phyloP scores from a whole-genome alignment of 352 stramenopile genomes.

The Globisporangium splendens region DNA sequence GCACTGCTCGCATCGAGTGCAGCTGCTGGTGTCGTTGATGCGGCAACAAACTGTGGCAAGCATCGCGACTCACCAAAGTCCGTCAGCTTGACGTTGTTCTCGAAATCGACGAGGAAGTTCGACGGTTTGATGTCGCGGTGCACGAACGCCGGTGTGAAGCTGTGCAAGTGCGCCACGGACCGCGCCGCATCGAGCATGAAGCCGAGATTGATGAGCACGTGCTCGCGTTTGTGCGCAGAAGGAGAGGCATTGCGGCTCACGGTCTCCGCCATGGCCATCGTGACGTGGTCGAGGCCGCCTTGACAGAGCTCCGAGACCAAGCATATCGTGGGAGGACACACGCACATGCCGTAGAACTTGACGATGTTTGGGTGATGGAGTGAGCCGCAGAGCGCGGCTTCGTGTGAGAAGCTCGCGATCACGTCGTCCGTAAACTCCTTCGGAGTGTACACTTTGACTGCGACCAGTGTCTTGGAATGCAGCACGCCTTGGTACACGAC shows the following conservation, averaged over 20 bases:
- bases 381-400: conserved; percentile 53
- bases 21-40: too few relatives aligned
- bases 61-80: conserved; percentile 70
- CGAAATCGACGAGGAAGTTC: conserved; percentile 75
- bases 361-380: conserved; percentile 68
- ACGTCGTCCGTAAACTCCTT: too few relatives aligned
- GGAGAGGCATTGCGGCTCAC: too few relatives aligned
- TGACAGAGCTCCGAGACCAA: conserved; percentile 68
- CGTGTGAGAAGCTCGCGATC: conserved; percentile 36
- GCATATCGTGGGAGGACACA: conserved; percentile 61
- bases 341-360: conserved; percentile 61
- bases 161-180: conserved; percentile 24
- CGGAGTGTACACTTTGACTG: too few relatives aligned
- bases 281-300: conserved; percentile 55
- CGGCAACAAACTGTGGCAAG: conserved; percentile 2
- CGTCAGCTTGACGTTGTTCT: conserved; percentile 66
- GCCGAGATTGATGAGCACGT: too few relatives aligned
- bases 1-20: too few relatives aligned
- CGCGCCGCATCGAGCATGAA: too few relatives aligned
- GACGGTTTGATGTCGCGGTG: conserved; percentile 71
- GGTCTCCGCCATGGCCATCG: not conserved
- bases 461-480: too few relatives aligned
- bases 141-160: conserved; percentile 66
- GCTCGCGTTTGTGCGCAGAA: too few relatives aligned
- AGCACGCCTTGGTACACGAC: too few relatives aligned